Conservation (phyloP, 2,329 filamentous ascomycete species). For the Pseudogymnoascus sp. region DNA sequence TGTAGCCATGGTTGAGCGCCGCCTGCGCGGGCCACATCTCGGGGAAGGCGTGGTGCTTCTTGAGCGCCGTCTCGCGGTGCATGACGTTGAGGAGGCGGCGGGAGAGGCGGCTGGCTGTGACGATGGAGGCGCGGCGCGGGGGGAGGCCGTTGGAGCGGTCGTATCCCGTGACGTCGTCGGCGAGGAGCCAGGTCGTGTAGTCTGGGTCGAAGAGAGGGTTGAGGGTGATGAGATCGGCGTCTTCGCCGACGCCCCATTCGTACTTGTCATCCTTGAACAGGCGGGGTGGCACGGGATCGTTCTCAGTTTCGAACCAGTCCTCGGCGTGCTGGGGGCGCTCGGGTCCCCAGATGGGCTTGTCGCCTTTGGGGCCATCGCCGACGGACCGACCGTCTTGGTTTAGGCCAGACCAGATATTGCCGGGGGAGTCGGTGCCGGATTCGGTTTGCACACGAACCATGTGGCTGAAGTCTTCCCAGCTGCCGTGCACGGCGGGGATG, state of each 20-base stretch:
- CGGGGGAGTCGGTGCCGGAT: slow-evolving; percentile 56
- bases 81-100: slow-evolving; percentile 73
- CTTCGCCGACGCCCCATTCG: slow-evolving; percentile 80
- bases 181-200: slow-evolving; percentile 75
- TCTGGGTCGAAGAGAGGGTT: slow-evolving; percentile 89
- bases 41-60: slow-evolving; percentile 84
- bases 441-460: slow-evolving; percentile 71
- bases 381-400: slow-evolving; percentile 30
- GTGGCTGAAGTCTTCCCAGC: slow-evolving; percentile 72
- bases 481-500: slow-evolving; percentile 66
- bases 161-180: slow-evolving; percentile 78
- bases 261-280: slow-evolving; percentile 73
- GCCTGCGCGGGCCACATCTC: slow-evolving; percentile 94
- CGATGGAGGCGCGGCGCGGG: slow-evolving; percentile 76
- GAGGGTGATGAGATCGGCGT: slow-evolving; percentile 85
- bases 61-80: slow-evolving; percentile 80
- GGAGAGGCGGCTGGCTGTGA: slow-evolving; percentile 79
- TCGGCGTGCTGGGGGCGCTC: slow-evolving; percentile 58
- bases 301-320: slow-evolving; percentile 65
- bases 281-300: slow-evolving; percentile 67
- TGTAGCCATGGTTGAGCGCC: slow-evolving; percentile 84
- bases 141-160: slow-evolving; percentile 58
- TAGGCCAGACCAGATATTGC: slow-evolving; percentile 58
- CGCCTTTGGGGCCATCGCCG: slow-evolving; percentile 32
- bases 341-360: slow-evolving; percentile 77